Evolutionary conservation across 2,329 filamentous ascomycete genomes (phyloP), one percentile per base, ranked within the genome.

Genomic region (Exserohilum turcica): DNA sequence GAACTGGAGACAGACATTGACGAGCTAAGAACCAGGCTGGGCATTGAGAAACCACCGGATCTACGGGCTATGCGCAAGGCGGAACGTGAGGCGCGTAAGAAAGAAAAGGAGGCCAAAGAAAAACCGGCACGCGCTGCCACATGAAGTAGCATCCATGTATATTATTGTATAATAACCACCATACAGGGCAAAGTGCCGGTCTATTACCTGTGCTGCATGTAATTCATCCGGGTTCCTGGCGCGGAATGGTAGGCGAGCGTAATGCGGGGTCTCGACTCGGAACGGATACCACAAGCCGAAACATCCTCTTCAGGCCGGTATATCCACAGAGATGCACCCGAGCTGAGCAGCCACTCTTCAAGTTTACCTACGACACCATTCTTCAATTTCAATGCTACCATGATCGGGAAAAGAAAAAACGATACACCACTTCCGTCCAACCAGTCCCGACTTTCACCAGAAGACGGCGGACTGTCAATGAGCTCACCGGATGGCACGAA

Each of bases 31-130:
- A 74, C 69, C 4, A 83, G 92, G 71, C 72, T 99, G 65, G 87
- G 90, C 2, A 92, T 99, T 48, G 91, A 97, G 79, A 86, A 85
- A 70, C 94, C 94, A 31, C 91, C 92, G 6, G 92, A 97, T 75
- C 77, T 97, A 76, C 83, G 93, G 65, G 83, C 84, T 21, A 90
- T 93, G 43, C 82, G 94, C 63, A 88, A 83, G 76, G 80, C 80
- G 70, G 85, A 91, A 61, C 83, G 85, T 62, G 85, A 87, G 65
- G 84, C 88, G 78, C 86, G 80, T 76, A 90, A 82, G 77, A 82
- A 79, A 65, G 82, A 85, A 61, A 87, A 85, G 75, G 83, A 82
- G 64, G 78, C 73, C 4, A 72, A 60, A 44, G 72, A 71, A 49
- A 56, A 54, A 8, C 64, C 65, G 54, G 45, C 54, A 24, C 54